Base-by-base conservation (phyloP, 495 filamentous ascomycete species). In the Chaetomidium leptoderma region DNA sequence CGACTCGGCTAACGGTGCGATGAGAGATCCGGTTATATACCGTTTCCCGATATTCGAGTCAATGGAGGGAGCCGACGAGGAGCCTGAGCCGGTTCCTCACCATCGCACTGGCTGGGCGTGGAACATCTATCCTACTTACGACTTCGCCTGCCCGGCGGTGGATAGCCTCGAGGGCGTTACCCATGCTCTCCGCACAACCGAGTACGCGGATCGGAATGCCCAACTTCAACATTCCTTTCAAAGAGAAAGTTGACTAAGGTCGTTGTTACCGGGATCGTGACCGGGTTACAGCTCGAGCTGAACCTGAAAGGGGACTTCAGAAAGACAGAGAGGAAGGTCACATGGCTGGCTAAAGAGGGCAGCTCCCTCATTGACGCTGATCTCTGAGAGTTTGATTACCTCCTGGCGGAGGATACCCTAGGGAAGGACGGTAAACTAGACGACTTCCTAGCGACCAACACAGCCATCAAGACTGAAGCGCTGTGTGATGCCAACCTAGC, bases 101-200 rank as follows among this genome's bases (percentile, higher is more conserved):
- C 90, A 92, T 73, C 88, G 91, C 48, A 96, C 91, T 6, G 90
- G 90, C 29, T 76, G 76, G 21, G 83, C 81, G 56, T 95, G 91
- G 89, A 95, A 92, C 74, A 86, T 93, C 62, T 96, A 96, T 76
- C 91, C 91, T 0, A 96, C 90, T 35, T 96, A 96, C 68, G 91
- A 96, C 72, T 95, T 95, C 88, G 90, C 16, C 17, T 49, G 46
- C 11, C 46, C 29, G 7, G 46, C 14, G 29, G 46, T 49, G 9
- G 46, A 49, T 16, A 49, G 29, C 10, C 21, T 49, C n/a, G 46
- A 49, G 5, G 46, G 46, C 19, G 46, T 49, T 3, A 49, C 46
- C 8, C 46, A 49, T 14, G 46, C 46, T 11, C 46, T 49, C n/a
- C 46, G 46, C 10, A 49, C 29, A 23, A 49, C 46, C 30, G 46